Evolutionary conservation across 2,329 filamentous ascomycete species (phyloP).

Genomic region (Whalleya microplaca): DNA sequence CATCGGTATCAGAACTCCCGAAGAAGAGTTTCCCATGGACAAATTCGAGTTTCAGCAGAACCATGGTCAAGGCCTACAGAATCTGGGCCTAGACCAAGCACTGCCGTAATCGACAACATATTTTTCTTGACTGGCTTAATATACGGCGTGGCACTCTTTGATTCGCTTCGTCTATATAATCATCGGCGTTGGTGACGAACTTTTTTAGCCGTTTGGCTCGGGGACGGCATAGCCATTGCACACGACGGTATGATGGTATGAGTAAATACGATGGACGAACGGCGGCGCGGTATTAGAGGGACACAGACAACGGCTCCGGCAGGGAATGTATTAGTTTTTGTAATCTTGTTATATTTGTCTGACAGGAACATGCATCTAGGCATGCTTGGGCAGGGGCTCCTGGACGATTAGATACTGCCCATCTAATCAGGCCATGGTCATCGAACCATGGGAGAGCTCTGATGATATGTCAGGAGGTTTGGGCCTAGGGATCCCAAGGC

Average conservation of each 20-base stretch:
- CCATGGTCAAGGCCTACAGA: slow-evolving; percentile 41
- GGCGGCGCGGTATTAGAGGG: slow-evolving; percentile 12
- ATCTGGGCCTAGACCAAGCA: slow-evolving; percentile 23
- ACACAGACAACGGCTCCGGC: slow-evolving; percentile 8
- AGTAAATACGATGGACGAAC: slow-evolving; percentile 30
- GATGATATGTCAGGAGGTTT: neutral
- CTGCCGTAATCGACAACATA: slow-evolving; percentile 5
- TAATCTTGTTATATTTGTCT: neutral
- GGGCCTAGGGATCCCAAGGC: neutral
- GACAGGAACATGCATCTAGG: neutral
- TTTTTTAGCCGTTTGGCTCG: slow-evolving; percentile 15
- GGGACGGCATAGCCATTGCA: slow-evolving; percentile 10
- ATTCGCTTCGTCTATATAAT: slow-evolving; percentile 11
- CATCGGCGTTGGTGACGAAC: slow-evolving; percentile 15
- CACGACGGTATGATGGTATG: slow-evolving; percentile 32
- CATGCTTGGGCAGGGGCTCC: neutral
- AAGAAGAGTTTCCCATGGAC: slow-evolving; percentile 65
- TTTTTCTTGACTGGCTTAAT: neutral
- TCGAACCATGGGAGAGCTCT: neutral
- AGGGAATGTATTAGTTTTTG: slow-evolving; percentile 19
- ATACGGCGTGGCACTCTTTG: neutral
- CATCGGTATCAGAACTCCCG: slow-evolving; percentile 71
- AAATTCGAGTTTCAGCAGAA: slow-evolving; percentile 56
- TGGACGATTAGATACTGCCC: neutral
- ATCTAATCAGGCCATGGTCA: neutral